Conservation (phyloP, 345 rosid species). For the Gossypium herbaceum region DNA sequence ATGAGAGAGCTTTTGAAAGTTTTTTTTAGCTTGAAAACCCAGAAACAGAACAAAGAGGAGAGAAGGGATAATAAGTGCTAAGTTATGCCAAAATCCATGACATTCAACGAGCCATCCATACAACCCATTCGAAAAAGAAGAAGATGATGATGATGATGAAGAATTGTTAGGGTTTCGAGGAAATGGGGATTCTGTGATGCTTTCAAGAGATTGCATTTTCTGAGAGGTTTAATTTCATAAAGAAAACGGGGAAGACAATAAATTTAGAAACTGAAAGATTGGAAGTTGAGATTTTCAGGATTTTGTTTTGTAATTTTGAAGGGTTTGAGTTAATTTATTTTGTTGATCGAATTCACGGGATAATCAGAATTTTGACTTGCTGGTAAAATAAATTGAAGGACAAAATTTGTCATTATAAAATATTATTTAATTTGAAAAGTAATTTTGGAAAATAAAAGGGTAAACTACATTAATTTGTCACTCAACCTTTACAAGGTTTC, state of each 20-base stretch:
- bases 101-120: slow-evolving; percentile 61
- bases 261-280: background rate
- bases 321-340: background rate
- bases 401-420: too few species aligned
- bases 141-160: background rate
- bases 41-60: slow-evolving; percentile 60
- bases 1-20: slow-evolving; percentile 58
- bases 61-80: slow-evolving; percentile 49
- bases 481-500: too few species aligned
- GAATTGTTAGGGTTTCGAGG: slow-evolving; percentile 32
- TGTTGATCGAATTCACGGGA: background rate
- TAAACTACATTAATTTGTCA: too few species aligned
- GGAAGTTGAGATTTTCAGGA: background rate
- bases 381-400: background rate
- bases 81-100: slow-evolving; percentile 28
- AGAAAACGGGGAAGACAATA: background rate
- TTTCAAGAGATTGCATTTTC: slow-evolving; percentile 6
- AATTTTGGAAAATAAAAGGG: background rate
- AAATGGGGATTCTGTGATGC: slow-evolving; percentile 25
- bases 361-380: background rate
- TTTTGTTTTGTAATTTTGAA: background rate
- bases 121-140: slow-evolving; percentile 20
- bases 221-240: background rate
- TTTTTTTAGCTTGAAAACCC: slow-evolving; percentile 65
- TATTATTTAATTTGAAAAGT: too few species aligned